phyloP scores from a whole-genome alignment of 2,329 filamentous ascomycete genomes.

The Botrytis paeoniae region DNA sequence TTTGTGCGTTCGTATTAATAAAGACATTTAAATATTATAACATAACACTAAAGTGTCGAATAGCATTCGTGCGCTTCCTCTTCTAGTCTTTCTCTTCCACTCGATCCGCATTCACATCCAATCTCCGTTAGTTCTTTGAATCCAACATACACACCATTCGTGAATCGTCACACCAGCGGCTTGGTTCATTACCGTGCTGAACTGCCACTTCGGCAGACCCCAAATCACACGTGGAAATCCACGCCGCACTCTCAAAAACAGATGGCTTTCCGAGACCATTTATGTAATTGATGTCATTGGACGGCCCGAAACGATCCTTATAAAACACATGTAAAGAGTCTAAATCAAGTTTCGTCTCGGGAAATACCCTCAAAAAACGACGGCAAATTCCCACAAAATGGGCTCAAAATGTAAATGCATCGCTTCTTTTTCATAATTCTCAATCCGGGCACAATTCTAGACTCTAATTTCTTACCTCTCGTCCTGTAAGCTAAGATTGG shows the following conservation, averaged over 20 bases:
- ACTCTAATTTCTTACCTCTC: not conserved
- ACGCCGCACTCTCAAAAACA: not conserved
- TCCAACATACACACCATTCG: not conserved
- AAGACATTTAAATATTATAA: not conserved
- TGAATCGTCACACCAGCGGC: not conserved
- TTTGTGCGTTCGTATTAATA: not conserved
- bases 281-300: conserved; percentile 1
- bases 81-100: not conserved
- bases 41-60: not conserved
- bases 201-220: conserved; percentile 1
- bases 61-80: not conserved
- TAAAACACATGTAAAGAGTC: not conserved
- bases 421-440: not conserved
- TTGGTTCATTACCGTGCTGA: not conserved
- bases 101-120: not conserved
- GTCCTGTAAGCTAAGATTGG: not conserved
- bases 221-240: not conserved
- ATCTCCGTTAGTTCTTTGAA: not conserved
- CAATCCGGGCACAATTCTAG: not conserved
- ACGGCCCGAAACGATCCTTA: not conserved
- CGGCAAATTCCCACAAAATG: not conserved
- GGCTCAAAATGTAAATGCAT: not conserved
- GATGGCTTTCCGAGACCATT: not conserved
- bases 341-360: no score
- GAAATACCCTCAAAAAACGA: not conserved